Conservation (phyloP, 106 monocot genomes). For the Ottelia alismoides region DNA sequence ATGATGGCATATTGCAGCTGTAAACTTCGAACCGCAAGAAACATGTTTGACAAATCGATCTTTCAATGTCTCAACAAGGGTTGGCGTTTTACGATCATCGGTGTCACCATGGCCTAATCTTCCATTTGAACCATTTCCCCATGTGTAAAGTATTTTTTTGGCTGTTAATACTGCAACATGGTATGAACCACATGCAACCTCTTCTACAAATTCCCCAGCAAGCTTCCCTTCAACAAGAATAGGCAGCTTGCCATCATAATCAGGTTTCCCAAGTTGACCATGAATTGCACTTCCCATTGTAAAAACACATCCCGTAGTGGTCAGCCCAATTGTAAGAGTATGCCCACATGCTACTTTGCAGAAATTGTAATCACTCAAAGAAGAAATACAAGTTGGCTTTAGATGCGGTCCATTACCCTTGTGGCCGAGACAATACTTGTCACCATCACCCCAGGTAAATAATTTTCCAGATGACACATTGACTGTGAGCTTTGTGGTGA, state of each 20-base stretch:
- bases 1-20: slow-evolving; percentile 68
- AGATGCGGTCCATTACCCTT: slow-evolving; percentile 60
- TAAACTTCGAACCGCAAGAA: slow-evolving; percentile 78
- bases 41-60: slow-evolving; percentile 58
- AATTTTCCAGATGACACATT: slow-evolving; percentile 62
- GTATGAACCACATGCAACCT: slow-evolving; percentile 83
- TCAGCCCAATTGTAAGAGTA: slow-evolving; percentile 71
- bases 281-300: slow-evolving; percentile 77
- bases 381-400: slow-evolving; percentile 76
- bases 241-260: slow-evolving; percentile 69
- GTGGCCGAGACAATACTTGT: slow-evolving; percentile 72
- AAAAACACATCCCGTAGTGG: slow-evolving; percentile 67
- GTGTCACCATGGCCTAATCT: slow-evolving; percentile 85
- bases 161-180: slow-evolving; percentile 71
- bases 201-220: slow-evolving; percentile 34
- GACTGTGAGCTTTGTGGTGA: slow-evolving; percentile 51
- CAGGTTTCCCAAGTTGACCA: slow-evolving; percentile 84
- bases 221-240: slow-evolving; percentile 69
- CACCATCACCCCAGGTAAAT: slow-evolving; percentile 97
- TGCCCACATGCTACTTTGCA: slow-evolving; percentile 75
- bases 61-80: slow-evolving; percentile 70
- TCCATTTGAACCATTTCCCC: slow-evolving; percentile 93
- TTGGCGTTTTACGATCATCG: slow-evolving; percentile 73
- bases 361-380: slow-evolving; percentile 82
- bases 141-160: slow-evolving; percentile 63